Conservation (phyloP, 225 moss, liverwort and hornwort genomes). For the Bryoerythrophyllum caledonicum region DNA sequence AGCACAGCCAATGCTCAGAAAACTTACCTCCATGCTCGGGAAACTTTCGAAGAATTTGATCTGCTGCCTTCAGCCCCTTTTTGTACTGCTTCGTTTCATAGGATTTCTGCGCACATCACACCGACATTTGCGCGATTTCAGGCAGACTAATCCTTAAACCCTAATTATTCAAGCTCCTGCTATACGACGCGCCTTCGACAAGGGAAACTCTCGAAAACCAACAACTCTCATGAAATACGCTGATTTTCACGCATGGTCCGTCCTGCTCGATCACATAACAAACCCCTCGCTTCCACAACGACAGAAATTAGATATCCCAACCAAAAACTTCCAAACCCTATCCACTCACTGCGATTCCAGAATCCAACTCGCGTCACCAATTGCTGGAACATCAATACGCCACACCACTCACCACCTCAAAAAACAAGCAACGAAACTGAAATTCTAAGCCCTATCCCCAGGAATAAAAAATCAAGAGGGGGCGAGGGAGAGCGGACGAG, state of each 20-base stretch:
- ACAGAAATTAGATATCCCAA: constrained; percentile 26
- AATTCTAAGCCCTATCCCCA: not conserved
- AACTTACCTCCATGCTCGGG: constrained; percentile 91
- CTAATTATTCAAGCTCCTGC: constrained; percentile 22
- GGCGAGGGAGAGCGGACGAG: too few relatives aligned
- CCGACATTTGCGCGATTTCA: constrained; percentile 9
- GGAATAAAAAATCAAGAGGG: not conserved
- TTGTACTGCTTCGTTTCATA: constrained; percentile 99
- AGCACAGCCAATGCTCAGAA: not conserved
- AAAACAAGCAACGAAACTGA: not conserved
- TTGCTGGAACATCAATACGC: not conserved
- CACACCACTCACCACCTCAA: not conserved
- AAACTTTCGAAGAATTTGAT: constrained; percentile 88
- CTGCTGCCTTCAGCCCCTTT: constrained; percentile 95
- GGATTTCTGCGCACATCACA: constrained; percentile 65
- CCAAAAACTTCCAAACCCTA: not conserved
- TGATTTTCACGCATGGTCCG: not conserved
- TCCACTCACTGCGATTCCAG: too few relatives aligned
- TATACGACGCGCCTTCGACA: not conserved
- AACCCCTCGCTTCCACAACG: not conserved
- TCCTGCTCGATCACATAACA: not conserved
- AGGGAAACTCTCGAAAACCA: not conserved
- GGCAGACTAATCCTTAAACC: constrained; percentile 29
- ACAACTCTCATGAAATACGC: not conserved
- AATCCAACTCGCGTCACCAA: not conserved